Percentiles rank a stretch among this genome's conserved stretches.
These are phyloP conservation scores for Acanthamoeba rhysodes DNA, from an alignment of 208 protist genomes.

Conservation along the genomic window DNA sequence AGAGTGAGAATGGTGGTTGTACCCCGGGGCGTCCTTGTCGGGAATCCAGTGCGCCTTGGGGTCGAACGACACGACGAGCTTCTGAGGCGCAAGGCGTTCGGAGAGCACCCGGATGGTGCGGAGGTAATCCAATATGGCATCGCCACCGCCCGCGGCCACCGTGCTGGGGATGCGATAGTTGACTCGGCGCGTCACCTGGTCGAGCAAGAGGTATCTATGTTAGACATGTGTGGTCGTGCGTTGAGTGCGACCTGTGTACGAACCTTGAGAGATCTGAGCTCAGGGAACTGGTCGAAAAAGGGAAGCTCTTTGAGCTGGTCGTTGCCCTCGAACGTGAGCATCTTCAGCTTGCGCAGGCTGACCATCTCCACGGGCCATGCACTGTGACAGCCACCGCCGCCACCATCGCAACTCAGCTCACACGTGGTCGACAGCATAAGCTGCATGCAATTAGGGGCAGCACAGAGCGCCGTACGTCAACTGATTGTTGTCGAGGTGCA, in stretches of 20 bases:
- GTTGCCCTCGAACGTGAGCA: conserved; percentile 18
- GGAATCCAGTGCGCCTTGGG: conserved; percentile 49
- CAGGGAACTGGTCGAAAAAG: background rate
- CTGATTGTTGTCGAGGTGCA: conserved; percentile 44
- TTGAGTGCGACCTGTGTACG: background rate
- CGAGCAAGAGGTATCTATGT: background rate
- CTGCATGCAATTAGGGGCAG: no score
- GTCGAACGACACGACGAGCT: conserved; percentile 27
- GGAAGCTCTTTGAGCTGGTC: conserved; percentile 1
- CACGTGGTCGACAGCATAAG: background rate
- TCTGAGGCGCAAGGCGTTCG: background rate
- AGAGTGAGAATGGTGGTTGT: background rate
- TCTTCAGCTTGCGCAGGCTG: conserved; percentile 11
- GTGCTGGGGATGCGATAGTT: background rate
- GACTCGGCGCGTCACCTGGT: background rate
- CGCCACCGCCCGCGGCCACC: background rate
- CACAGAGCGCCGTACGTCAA: background rate
- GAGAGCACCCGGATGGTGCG: background rate
- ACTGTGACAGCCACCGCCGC: background rate
- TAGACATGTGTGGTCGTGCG: background rate
- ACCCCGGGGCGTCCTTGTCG: conserved; percentile 19
- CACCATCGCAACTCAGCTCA: background rate
- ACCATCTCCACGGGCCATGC: background rate
- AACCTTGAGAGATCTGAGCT: conserved; percentile 7
- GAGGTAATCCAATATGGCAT: conserved; percentile 1